Evolutionary conservation across 768 basidiomycete species (phyloP).

Genomic region (Hemileccinum impolitum): DNA sequence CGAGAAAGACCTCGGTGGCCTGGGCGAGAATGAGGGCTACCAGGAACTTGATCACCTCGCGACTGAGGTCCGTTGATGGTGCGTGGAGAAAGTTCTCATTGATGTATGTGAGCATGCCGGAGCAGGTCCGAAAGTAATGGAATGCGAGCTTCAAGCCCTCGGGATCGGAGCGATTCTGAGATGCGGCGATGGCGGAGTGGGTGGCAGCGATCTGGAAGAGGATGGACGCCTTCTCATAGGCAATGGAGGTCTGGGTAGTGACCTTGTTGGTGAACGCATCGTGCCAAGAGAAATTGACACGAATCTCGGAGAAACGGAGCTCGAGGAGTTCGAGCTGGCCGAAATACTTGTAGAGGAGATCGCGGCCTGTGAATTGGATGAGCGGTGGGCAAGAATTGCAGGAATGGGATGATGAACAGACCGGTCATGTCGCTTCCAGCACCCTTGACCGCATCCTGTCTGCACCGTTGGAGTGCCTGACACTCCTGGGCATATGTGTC

Average conservation of each 20-base stretch:
- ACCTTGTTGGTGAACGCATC: slow-evolving; percentile 96
- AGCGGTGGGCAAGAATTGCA: neutral
- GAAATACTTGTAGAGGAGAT: slow-evolving; percentile 98
- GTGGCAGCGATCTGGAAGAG: slow-evolving; percentile 95
- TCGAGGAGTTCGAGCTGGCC: slow-evolving; percentile 97
- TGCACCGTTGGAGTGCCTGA: slow-evolving; percentile 78
- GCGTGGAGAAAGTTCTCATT: slow-evolving; percentile 99
- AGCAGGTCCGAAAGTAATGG: slow-evolving; percentile 83
- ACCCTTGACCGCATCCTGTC: slow-evolving; percentile 94
- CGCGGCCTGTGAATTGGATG: slow-evolving; percentile 54
- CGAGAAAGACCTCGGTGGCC: slow-evolving; percentile 94
- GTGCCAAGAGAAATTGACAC: slow-evolving; percentile 94
- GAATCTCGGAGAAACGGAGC: slow-evolving; percentile 93
- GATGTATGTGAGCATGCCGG: slow-evolving; percentile 98
- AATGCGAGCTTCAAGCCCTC: slow-evolving; percentile 94
- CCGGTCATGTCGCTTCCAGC: slow-evolving; percentile 96
- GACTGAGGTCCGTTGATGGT: slow-evolving; percentile 89
- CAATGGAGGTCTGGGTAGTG: slow-evolving; percentile 93
- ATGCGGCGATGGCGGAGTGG: slow-evolving; percentile 85
- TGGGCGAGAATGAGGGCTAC: slow-evolving; percentile 87
- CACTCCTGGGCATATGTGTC: slow-evolving; percentile 86
- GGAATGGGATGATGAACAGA: slow-evolving; percentile 31
- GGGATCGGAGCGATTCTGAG: slow-evolving; percentile 82
- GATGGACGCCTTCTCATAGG: slow-evolving; percentile 96
- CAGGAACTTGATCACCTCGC: slow-evolving; percentile 92